These are phyloP conservation scores for Raphanus sativus DNA, from an alignment of 345 rosid genomes.

Conservation along the genomic window DNA sequence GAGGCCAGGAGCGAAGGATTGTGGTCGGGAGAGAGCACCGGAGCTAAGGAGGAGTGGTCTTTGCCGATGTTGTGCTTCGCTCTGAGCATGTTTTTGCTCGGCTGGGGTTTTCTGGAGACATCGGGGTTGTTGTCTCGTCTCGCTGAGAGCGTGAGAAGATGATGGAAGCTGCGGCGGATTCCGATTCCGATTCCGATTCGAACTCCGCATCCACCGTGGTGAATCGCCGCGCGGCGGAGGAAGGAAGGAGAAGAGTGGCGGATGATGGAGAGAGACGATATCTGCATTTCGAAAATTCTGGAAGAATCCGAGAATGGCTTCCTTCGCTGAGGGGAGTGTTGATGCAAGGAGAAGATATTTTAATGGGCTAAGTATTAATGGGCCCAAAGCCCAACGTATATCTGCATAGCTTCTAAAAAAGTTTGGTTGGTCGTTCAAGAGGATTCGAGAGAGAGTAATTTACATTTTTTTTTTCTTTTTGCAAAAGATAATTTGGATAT, in stretches of 20 bases:
- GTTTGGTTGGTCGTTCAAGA: too few species aligned
- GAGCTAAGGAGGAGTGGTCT: conserved; percentile 69
- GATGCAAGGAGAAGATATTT: background rate
- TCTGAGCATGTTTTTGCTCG: conserved; percentile 62
- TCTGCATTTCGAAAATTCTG: conserved; percentile 42
- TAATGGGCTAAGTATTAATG: background rate
- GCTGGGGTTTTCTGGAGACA: conserved; percentile 53
- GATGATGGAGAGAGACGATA: conserved; percentile 48
- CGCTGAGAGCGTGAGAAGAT: conserved; percentile 43
- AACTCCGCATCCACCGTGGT: conserved; percentile 2
- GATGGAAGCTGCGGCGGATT: conserved; percentile 34
- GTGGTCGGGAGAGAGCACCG: conserved; percentile 56
- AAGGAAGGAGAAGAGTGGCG: conserved; percentile 45
- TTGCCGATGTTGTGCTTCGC: conserved; percentile 55
- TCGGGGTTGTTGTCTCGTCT: conserved; percentile 52
- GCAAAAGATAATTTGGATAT: too few species aligned
- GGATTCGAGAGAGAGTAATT: too few species aligned
- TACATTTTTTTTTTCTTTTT: too few species aligned
- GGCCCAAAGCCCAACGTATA: background rate
- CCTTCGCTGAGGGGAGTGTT: background rate
- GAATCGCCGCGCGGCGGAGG: conserved; percentile 43
- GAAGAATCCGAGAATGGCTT: conserved; percentile 1
- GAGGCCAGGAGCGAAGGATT: conserved; percentile 58
- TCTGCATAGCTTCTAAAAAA: background rate
- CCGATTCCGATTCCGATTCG: background rate